A percentile compares a stretch with the other conserved stretches of the same genome.
These are phyloP conservation scores for Penicillium psychrofluorescens DNA, from an alignment of 495 filamentous ascomycete genomes.

Conservation along the genomic window DNA sequence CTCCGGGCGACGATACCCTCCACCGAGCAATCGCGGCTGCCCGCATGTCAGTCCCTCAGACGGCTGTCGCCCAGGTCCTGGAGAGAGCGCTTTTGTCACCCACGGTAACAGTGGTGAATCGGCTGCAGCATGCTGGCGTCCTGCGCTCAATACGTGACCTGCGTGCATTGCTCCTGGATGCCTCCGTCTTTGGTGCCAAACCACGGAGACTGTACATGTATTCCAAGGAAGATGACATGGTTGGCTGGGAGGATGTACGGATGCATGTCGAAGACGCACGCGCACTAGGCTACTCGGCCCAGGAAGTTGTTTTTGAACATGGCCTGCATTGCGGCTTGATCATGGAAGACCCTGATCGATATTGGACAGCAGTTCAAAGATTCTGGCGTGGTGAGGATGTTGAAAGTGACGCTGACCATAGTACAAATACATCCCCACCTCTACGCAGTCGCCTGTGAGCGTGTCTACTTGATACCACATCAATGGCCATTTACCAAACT, in stretches of 20 bases:
- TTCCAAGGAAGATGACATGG: slow-evolving; percentile 26
- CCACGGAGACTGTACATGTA: slow-evolving; percentile 26
- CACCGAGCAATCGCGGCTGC: slow-evolving; percentile 16
- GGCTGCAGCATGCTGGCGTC: slow-evolving; percentile 11
- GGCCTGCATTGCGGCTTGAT: slow-evolving; percentile 28
- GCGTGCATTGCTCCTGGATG: slow-evolving; percentile 15
- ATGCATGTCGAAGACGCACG: slow-evolving; percentile 21
- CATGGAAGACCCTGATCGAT: slow-evolving; percentile 14
- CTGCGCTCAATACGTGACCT: slow-evolving; percentile 17
- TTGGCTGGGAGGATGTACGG: slow-evolving; percentile 28
- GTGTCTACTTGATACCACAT: background rate
- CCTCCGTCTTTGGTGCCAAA: slow-evolving; percentile 11
- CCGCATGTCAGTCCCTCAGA: slow-evolving; percentile 9
- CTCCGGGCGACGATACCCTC: slow-evolving; percentile 21
- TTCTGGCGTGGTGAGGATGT: slow-evolving; percentile 12
- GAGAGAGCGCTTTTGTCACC: slow-evolving; percentile 17
- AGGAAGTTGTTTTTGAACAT: slow-evolving; percentile 17
- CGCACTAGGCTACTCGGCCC: slow-evolving; percentile 18
- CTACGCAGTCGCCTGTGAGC: slow-evolving; percentile 3
- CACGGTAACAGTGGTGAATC: slow-evolving; percentile 8
- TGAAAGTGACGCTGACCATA: background rate
- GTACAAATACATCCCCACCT: too few species aligned
- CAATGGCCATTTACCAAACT: too few species aligned
- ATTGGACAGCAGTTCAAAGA: slow-evolving; percentile 16
- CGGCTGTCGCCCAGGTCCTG: slow-evolving; percentile 5